These are phyloP conservation scores for Rhodotorula mucilaginosa DNA, from an alignment of 1,284 basidiomycete species.

Conservation along the genomic window DNA sequence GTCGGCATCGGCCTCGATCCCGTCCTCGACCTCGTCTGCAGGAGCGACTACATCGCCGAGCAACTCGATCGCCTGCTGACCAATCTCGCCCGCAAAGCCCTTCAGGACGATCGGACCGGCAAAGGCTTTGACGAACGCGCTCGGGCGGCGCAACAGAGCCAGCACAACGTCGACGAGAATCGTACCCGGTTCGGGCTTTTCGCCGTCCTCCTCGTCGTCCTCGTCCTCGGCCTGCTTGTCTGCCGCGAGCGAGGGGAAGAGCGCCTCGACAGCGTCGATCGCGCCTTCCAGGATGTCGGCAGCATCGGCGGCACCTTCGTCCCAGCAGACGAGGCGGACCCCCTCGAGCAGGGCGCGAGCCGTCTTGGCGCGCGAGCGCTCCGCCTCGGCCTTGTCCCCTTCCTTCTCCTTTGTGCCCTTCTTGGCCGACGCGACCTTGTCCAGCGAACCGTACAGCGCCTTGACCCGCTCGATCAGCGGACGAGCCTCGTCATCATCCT, in stretches of 20 bases:
- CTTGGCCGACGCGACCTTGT: not conserved
- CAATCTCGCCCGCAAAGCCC: constrained; percentile 66
- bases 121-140: constrained; percentile 74
- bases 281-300: constrained; percentile 64
- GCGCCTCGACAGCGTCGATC: constrained; percentile 32
- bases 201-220: constrained; percentile 46
- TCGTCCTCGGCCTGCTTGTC: constrained; percentile 47
- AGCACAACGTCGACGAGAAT: constrained; percentile 83
- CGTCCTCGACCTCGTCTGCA: constrained; percentile 51
- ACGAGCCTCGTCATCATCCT: constrained; percentile 53
- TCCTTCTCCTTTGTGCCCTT: not conserved
- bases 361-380: constrained; percentile 21
- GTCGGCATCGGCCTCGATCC: constrained; percentile 48
- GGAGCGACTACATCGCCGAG: constrained; percentile 52
- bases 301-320: constrained; percentile 58
- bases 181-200: constrained; percentile 66
- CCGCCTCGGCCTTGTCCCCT: constrained; percentile 2
- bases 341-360: constrained; percentile 46
- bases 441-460: constrained; percentile 43
- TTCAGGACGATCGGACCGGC: constrained; percentile 75
- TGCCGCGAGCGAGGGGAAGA: constrained; percentile 45
- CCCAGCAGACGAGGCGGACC: constrained; percentile 68
- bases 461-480: constrained; percentile 55
- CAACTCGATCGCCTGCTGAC: constrained; percentile 73
- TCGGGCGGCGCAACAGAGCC: constrained; percentile 80